phyloP scores from a whole-genome alignment of 257 asterid species.

The Solanum gandarillasii region DNA sequence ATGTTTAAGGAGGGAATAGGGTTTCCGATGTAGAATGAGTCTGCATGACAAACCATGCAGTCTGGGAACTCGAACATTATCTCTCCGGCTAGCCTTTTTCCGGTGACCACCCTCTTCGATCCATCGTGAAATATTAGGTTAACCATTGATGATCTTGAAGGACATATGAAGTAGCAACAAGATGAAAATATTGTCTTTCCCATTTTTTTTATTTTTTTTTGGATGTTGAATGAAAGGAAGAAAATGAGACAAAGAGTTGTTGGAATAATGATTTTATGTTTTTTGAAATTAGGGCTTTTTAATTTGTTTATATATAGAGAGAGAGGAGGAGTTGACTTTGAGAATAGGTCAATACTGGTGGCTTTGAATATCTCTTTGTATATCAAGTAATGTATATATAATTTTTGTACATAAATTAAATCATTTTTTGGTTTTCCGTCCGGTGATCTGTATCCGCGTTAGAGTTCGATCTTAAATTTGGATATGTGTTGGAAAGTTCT shows the following conservation, averaged over 20 bases:
- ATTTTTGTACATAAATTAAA: neutral
- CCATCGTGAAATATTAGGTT: conserved; percentile 46
- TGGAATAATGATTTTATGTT: neutral
- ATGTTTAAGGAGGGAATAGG: conserved; percentile 51
- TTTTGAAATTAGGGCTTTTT: neutral
- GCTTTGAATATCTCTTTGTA: conserved; percentile 14
- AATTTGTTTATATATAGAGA: neutral
- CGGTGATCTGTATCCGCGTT: neutral
- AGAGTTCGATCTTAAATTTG: neutral
- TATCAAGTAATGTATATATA: neutral
- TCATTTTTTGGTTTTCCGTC: neutral
- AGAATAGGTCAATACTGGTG: conserved; percentile 30
- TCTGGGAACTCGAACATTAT: conserved; percentile 76
- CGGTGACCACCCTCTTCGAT: conserved; percentile 19
- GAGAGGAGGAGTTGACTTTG: conserved; percentile 2
- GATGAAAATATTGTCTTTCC: neutral
- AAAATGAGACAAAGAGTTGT: neutral
- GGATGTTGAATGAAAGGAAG: neutral
- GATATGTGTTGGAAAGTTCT: rapidly evolving
- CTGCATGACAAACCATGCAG: conserved; percentile 58
- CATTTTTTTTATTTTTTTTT: neutral
- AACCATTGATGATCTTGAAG: conserved; percentile 10
- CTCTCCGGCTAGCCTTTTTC: conserved; percentile 55
- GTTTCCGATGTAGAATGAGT: conserved; percentile 67
- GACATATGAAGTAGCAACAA: neutral